phyloP scores from a whole-genome alignment of 2,329 filamentous ascomycete genomes.

The Coniella lustricola region DNA sequence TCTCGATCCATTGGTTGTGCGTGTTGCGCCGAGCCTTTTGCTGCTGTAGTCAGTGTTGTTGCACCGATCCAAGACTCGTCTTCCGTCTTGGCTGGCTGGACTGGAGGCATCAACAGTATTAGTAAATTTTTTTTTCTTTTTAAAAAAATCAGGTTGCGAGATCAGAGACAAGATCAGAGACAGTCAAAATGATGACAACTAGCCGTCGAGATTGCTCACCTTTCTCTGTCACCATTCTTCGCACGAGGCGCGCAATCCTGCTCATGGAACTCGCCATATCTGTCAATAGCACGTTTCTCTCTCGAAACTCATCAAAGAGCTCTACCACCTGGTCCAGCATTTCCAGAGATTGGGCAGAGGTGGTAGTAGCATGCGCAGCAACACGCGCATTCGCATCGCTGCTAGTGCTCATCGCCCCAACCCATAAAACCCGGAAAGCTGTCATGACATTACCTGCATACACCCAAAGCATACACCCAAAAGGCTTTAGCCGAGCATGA shows the following conservation, averaged over 20 bases:
- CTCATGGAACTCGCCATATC: not conserved
- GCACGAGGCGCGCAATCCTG: not conserved
- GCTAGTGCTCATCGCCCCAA: not conserved
- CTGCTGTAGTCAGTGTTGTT: too few relatives aligned
- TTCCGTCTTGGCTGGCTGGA: too few relatives aligned
- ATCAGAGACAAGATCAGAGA: too few relatives aligned
- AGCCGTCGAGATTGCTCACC: not conserved
- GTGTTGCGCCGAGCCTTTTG: too few relatives aligned
- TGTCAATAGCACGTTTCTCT: not conserved
- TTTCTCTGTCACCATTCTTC: not conserved
- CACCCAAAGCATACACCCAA: slow-evolving; percentile 1
- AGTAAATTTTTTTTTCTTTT: too few relatives aligned
- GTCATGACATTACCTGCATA: not conserved
- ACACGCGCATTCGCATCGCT: not conserved
- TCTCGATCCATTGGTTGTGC: too few relatives aligned
- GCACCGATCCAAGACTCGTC: too few relatives aligned
- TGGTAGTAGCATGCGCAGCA: too few relatives aligned
- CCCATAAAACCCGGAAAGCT: slow-evolving; percentile 3
- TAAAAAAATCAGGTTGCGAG: too few relatives aligned
- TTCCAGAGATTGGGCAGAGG: not conserved
- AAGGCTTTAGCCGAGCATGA: not conserved
- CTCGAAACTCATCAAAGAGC: not conserved
- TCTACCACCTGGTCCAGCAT: not conserved
- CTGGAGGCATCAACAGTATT: not conserved
- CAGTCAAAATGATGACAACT: too few relatives aligned